Percentiles rank a stretch among this genome's conserved stretches.
Conservation (phyloP, 768 basidiomycete genomes). For the Lactifluus volemus region DNA sequence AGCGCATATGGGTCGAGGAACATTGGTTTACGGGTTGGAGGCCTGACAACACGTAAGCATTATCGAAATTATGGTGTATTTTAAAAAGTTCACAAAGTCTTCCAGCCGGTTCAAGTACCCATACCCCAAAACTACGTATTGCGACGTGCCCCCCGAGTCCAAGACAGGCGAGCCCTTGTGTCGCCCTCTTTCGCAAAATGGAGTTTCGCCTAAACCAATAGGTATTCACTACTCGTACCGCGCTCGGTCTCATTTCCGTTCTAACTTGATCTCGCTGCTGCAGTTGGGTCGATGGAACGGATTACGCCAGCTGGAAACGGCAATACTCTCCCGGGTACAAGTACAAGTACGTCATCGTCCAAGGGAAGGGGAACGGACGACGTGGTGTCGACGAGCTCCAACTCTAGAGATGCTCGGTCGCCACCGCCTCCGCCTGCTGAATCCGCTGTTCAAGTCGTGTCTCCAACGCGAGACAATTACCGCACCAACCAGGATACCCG, state of each 20-base stretch:
- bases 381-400: background rate
- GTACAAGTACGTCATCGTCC: background rate
- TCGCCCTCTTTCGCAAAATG: conserved; percentile 31
- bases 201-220: conserved; percentile 26
- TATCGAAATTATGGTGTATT: background rate
- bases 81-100: background rate
- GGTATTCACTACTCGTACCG: conserved; percentile 22
- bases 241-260: conserved; percentile 5
- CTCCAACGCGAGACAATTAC: background rate
- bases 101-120: conserved; percentile 28
- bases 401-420: background rate
- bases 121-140: conserved; percentile 33
- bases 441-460: too few species aligned
- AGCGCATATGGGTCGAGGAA: conserved; percentile 34
- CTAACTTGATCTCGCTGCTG: background rate
- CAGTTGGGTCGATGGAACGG: conserved; percentile 20
- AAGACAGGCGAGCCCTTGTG: conserved; percentile 33
- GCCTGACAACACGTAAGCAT: background rate
- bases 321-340: background rate
- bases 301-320: conserved; percentile 4
- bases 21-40: conserved; percentile 30
- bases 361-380: background rate
- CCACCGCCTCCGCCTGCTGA: background rate
- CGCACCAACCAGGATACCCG: background rate
- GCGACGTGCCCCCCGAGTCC: conserved; percentile 33